Evolutionary conservation across 306 rosid genomes (phyloP), one percentile per base, ranked within the genome.

Genomic region (Urtica urens): DNA sequence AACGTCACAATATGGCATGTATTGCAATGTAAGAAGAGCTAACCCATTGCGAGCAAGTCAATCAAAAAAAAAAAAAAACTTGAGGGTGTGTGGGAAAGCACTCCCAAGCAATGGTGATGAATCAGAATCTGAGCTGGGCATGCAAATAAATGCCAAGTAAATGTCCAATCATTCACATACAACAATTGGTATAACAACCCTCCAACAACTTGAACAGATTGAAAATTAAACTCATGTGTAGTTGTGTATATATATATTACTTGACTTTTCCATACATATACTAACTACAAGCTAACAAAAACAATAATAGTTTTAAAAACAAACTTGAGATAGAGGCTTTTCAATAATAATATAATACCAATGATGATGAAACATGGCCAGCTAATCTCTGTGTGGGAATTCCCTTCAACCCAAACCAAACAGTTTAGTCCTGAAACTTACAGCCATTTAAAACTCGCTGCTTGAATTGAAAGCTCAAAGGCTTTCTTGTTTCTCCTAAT

Each of bases 141-240:
- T 50, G 53, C 47, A 51, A 48, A n/a, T n/a, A 4, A 1, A 35
- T 39, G 64, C 64, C 75, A 72, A 67, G 23, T 60, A 57, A 71
- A 62, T 68, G 57, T 54, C 53, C 51, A 46, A 60, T 64, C 64
- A 58, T 21, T 52, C 38, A 22, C 31, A 20, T n/a, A n/a, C n/a
- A n/a, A n/a, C 42, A 67, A 69, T 67, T 55, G 55, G 72, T 65
- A 50, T 64, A 80, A 78, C 86, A 71, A 83, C 88, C 67, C 24
- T 69, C 78, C 81, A 78, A 76, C 93, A 62, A 83, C 93, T n/a
- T 65, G 51, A 51, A 37, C 75, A 67, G 61, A 45, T 45, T 55
- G 72, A 60, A 64, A 74, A 52, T n/a, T n/a, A n/a, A 13, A 60
- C 76, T 25, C 64, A 27, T 13, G 59, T 64, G 61, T 57, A 55